phyloP scores from a whole-genome alignment of 352 stramenopile genomes.

The Phytophthora uliginosa region DNA sequence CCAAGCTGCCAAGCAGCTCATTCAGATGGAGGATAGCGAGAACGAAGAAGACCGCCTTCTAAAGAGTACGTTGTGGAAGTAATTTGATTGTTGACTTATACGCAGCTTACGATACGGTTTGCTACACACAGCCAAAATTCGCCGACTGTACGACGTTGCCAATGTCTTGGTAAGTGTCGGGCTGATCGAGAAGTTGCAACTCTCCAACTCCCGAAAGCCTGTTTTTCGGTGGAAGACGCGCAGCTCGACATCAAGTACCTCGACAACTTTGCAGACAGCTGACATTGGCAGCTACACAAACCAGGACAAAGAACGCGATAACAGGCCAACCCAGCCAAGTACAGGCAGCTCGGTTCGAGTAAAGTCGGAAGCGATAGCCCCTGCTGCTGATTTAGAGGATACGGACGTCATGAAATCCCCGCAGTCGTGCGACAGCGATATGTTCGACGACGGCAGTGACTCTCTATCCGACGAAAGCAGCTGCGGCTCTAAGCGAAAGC shows the following conservation, averaged over 20 bases:
- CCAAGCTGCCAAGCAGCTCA: constrained; percentile 95
- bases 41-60: constrained; percentile 82
- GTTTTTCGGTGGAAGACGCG: constrained; percentile 86
- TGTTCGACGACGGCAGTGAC: constrained; percentile 67
- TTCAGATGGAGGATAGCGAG: constrained; percentile 87
- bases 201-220: constrained; percentile 86
- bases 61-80: constrained; percentile 67
- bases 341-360: neutral
- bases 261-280: neutral
- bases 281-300: neutral
- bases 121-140: constrained; percentile 90
- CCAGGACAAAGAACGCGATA: constrained; percentile 7
- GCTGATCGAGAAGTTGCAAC: constrained; percentile 92
- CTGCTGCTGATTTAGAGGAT: constrained; percentile 27
- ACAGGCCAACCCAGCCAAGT: constrained; percentile 7
- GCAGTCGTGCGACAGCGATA: constrained; percentile 73
- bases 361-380: constrained; percentile 18
- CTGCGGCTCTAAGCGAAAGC: constrained; percentile 55
- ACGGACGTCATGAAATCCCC: constrained; percentile 55
- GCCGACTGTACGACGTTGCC: constrained; percentile 98
- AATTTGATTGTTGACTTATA: neutral
- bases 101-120: neutral
- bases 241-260: constrained; percentile 1
- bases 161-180: constrained; percentile 96
- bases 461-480: constrained; percentile 59